These are phyloP conservation scores for Colletotrichum shisoi DNA, from an alignment of 2,329 filamentous ascomycete species.

Conservation along the genomic window DNA sequence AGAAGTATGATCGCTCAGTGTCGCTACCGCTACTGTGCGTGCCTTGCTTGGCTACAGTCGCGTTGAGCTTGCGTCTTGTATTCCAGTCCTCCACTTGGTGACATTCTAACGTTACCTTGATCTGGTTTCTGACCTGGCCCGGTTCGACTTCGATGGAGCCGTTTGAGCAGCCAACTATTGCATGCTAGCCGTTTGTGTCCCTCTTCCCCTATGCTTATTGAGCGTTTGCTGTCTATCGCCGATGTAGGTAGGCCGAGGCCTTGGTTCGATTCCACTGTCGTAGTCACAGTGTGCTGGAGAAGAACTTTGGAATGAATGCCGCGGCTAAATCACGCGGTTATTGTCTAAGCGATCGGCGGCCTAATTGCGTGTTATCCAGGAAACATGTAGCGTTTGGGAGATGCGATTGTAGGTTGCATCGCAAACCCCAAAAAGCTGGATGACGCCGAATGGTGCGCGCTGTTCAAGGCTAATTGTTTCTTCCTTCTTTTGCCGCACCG, in stretches of 20 bases:
- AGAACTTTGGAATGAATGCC: background rate
- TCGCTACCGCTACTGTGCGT: background rate
- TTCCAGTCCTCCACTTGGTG: background rate
- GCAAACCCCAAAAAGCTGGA: background rate
- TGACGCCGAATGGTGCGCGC: background rate
- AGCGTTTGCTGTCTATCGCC: background rate
- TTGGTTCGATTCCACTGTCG: background rate
- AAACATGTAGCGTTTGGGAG: background rate
- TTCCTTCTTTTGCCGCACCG: background rate
- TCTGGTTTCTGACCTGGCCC: background rate
- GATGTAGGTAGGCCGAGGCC: background rate
- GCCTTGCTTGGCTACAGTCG: background rate
- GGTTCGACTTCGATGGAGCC: background rate
- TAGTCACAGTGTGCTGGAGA: background rate
- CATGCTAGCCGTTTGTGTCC: background rate
- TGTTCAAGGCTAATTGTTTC: background rate
- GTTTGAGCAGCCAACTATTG: background rate
- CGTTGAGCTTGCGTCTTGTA: background rate
- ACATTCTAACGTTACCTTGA: conserved; percentile 3
- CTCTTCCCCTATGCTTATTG: too few species aligned
- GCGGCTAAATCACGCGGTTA: background rate
- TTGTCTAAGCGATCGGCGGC: background rate
- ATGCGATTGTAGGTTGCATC: background rate
- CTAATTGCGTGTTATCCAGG: background rate
- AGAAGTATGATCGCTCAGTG: background rate